A percentile compares a stretch with the other conserved stretches of the same genome.
These are phyloP conservation scores for Trichosporon faecale DNA, from an alignment of 1,284 basidiomycete species.

Conservation along the genomic window DNA sequence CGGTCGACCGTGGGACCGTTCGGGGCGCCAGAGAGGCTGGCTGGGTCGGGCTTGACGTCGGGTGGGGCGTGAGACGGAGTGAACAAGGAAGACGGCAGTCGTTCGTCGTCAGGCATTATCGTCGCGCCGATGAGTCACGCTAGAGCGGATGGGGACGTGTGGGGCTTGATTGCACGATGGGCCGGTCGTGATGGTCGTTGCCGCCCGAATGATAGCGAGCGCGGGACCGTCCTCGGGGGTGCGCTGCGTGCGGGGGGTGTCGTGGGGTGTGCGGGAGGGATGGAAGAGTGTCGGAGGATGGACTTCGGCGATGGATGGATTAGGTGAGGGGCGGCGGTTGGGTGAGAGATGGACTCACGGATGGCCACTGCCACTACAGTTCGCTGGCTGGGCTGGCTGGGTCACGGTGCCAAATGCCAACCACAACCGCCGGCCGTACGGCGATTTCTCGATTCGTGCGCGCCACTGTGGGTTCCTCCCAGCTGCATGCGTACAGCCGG, in stretches of 20 bases:
- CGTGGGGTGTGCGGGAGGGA: background rate
- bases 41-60: slow-evolving; percentile 9
- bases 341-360: slow-evolving; percentile 1
- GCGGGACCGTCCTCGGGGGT: background rate
- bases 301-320: background rate
- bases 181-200: background rate
- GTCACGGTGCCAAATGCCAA: slow-evolving; percentile 3
- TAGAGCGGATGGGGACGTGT: background rate
- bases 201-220: background rate
- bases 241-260: background rate
- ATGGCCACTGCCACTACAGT: slow-evolving; percentile 5
- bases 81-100: background rate
- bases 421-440: background rate
- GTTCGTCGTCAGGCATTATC: slow-evolving; percentile 5
- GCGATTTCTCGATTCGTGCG: background rate
- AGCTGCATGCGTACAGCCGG: background rate
- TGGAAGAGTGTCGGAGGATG: background rate
- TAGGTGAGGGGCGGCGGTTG: background rate
- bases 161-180: background rate
- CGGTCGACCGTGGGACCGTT: background rate
- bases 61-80: background rate
- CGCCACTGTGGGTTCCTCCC: background rate
- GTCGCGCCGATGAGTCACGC: slow-evolving; percentile 4
- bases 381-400: background rate
- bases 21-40: background rate